Conservation (phyloP, 2,329 filamentous ascomycete species). For the Diplodia intermedia region DNA sequence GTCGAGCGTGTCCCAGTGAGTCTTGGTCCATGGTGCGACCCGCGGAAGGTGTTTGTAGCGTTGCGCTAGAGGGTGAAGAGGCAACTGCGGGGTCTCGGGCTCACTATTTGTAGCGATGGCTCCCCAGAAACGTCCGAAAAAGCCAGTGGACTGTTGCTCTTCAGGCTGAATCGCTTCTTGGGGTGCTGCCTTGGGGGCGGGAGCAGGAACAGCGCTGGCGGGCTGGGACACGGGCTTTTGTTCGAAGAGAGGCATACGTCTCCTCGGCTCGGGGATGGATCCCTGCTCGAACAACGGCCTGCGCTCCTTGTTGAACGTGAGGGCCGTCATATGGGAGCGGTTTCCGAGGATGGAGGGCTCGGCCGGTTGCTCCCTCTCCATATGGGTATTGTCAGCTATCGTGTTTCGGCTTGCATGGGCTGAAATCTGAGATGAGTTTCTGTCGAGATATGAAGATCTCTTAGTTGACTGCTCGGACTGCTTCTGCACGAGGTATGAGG, state of each 20-base stretch:
- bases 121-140: constrained; percentile 39
- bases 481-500: neutral
- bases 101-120: constrained; percentile 35
- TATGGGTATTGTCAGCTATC: constrained; percentile 40
- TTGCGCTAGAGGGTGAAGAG: constrained; percentile 40
- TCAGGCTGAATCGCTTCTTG: neutral
- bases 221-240: neutral
- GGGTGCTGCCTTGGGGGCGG: neutral
- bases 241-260: neutral
- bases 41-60: constrained; percentile 43
- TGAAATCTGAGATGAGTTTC: neutral
- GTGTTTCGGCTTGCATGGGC: constrained; percentile 10
- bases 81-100: constrained; percentile 32
- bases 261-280: neutral
- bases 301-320: constrained; percentile 9
- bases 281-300: constrained; percentile 9
- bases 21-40: constrained; percentile 49
- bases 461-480: constrained; percentile 1
- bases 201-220: neutral
- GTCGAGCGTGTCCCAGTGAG: constrained; percentile 50
- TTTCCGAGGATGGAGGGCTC: neutral
- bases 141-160: constrained; percentile 34
- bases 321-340: constrained; percentile 11
- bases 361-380: neutral
- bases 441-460: neutral